Evolutionary conservation across 2,329 filamentous ascomycete species (phyloP), one percentile per base, ranked within the genome.

Genomic region (Pseudocercospora fuligena): DNA sequence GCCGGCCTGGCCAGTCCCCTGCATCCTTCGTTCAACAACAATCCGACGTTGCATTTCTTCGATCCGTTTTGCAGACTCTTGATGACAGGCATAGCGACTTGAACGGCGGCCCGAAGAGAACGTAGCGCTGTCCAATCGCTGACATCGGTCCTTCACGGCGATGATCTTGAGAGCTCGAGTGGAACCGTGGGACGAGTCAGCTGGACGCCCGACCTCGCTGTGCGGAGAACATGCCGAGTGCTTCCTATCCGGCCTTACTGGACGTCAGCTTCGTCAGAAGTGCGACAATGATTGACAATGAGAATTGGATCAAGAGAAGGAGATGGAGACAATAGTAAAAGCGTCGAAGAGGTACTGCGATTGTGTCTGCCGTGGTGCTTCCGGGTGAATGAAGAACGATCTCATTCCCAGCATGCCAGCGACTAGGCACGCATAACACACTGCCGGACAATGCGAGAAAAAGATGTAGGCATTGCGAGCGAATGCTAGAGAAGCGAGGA

Each of bases 131-230:
- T 29, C 51, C 46, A 49, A 49, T 21, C 23, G 51, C 51, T 29
- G 21, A 7, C 16, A 23, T 29, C 25, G 49, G 23, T 53, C 49
- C 49, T 27, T 27, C 23, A 8, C 19, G 25, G 23, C 49, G 49
- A 27, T 14, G 49, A 53, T 27, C 46, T 49, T 19, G 23, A 53
- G 49, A 53, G 49, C 49, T 53, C 21, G 49, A 23, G 49, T 53
- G 49, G 49, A 53, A 53, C 49, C 51, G 51, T 54, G 51, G 51
- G 51, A 54, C 9, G 11, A 25, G 25, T 54, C 25, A 54, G 49
- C 49, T 23, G 23, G 49, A 53, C 33, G 33, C 33, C 33, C 33
- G 11, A 36, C 33, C 49, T 53, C 4, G 21, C 23, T 16, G 49
- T 53, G 49, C 49, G 49, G 49, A 53, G 49, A 53, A 53, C n/a